Base-by-base conservation (phyloP, 495 filamentous ascomycete genomes). In the Trichoderma virens region DNA sequence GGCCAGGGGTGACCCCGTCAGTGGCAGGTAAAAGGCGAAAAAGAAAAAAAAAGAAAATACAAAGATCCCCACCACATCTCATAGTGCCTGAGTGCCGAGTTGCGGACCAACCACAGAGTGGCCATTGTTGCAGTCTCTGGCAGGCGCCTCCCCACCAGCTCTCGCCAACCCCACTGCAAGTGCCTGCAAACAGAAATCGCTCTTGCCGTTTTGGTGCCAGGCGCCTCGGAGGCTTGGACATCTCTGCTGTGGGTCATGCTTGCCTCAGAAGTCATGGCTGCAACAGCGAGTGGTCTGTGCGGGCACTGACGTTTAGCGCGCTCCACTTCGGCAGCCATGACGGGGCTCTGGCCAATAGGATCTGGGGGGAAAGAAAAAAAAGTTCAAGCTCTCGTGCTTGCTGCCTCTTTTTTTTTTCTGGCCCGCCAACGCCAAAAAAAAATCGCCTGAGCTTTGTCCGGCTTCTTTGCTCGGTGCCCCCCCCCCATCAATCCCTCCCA, bases 321-420 rank as follows among this genome's bases (percentile, higher is more conserved):
- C 38, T 5, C 61, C 61, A 62, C 61, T 62, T 62, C 61, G 61
- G 61, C 34, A 62, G 34, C 34, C 61, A 14, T 43, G 61, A 35
- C 38, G 25, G 61, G 18, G 27, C 61, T 3, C 3, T 16, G 38
- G 13, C 61, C 61, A 62, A 62, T 62, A 30, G 61, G 61, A 47
- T 41, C n/a, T n/a, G 4, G 7, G 38, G 65, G 70, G 65, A 66
- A 43, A n/a, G 65, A 68, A 70, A 73, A 74, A 74, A 71, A 71
- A 72, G 68, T 70, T 67, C 68, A 30, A 41, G 61, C 35, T 43
- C 61, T 62, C 38, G 61, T 45, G 38, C 61, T 62, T 62, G 35
- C 56, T 61, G 31, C 59, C 56, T 64, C 61, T 64, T 43, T 38
- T 27, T 67, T 54, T 38, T 35, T 51, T 23, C 30, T 35, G 59